Evolutionary conservation across 495 filamentous ascomycete genomes (phyloP).

Genomic region (Hypoxylon fragiforme): DNA sequence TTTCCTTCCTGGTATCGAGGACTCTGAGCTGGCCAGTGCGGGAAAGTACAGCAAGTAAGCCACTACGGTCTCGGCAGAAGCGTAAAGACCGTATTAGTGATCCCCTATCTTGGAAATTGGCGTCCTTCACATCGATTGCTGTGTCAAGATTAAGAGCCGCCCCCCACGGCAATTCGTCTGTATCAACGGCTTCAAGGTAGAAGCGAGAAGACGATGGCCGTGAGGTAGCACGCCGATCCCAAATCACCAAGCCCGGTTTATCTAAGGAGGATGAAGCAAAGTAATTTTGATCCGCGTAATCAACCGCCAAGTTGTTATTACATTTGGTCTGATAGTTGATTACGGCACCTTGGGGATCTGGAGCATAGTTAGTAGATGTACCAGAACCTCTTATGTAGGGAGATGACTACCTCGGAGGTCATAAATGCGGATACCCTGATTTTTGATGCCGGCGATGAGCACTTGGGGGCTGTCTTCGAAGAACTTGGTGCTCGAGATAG

Average conservation of each 20-base stretch:
- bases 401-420: constrained; percentile 74
- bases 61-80: constrained; percentile 73
- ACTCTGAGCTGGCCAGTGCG: constrained; percentile 78
- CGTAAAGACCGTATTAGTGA: constrained; percentile 74
- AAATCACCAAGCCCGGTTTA: constrained; percentile 76
- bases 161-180: constrained; percentile 56
- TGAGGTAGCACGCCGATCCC: constrained; percentile 77
- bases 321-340: constrained; percentile 73
- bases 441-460: constrained; percentile 79
- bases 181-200: constrained; percentile 53
- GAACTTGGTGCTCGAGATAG: constrained; percentile 89
- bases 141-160: constrained; percentile 68
- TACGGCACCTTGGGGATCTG: constrained; percentile 59
- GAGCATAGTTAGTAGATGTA: constrained; percentile 5
- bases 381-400: background rate
- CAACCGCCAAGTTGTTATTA: constrained; percentile 87
- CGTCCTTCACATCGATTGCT: constrained; percentile 59
- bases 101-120: constrained; percentile 47
- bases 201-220: constrained; percentile 48
- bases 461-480: constrained; percentile 83
- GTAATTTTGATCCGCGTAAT: constrained; percentile 89
- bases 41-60: constrained; percentile 74
- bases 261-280: constrained; percentile 82
- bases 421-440: constrained; percentile 85
- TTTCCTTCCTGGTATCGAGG: constrained; percentile 68